Conservation (phyloP, 176 grass and related monocot species). For the Carex cristatella region DNA sequence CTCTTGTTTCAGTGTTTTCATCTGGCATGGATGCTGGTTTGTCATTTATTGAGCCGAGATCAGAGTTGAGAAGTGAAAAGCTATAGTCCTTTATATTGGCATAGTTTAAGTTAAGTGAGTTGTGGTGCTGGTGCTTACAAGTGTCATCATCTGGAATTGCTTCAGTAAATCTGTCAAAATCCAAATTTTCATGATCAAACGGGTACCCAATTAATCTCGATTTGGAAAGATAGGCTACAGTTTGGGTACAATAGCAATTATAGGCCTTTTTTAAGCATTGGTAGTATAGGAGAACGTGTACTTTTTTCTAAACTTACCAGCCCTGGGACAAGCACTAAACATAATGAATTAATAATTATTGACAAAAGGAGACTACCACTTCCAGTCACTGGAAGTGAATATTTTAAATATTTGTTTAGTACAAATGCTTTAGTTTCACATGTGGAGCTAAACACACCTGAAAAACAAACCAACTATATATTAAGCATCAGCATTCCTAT, state of each 20-base stretch:
- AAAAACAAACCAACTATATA: neutral
- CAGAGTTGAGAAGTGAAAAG: constrained; percentile 9
- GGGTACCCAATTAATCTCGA: neutral
- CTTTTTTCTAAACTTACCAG: neutral
- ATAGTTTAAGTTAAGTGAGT: neutral
- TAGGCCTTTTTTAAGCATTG: neutral
- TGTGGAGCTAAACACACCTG: neutral
- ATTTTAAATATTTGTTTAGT: neutral
- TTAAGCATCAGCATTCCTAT: neutral
- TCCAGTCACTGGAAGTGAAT: neutral
- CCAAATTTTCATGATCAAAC: neutral
- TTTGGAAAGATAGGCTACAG: neutral
- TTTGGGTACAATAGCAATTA: neutral
- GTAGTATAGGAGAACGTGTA: neutral
- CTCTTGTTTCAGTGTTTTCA: neutral
- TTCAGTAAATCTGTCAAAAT: constrained; percentile 13
- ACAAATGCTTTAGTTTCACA: neutral
- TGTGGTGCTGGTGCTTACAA: neutral
- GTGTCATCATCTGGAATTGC: neutral
- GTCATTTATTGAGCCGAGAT: neutral
- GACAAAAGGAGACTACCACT: neutral
- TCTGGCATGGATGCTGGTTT: neutral
- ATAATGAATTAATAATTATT: neutral
- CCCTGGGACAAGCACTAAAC: neutral
- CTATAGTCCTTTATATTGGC: constrained; percentile 1